phyloP scores from a whole-genome alignment of 2,329 filamentous ascomycete genomes.

The Scedosporium dehoogii region DNA sequence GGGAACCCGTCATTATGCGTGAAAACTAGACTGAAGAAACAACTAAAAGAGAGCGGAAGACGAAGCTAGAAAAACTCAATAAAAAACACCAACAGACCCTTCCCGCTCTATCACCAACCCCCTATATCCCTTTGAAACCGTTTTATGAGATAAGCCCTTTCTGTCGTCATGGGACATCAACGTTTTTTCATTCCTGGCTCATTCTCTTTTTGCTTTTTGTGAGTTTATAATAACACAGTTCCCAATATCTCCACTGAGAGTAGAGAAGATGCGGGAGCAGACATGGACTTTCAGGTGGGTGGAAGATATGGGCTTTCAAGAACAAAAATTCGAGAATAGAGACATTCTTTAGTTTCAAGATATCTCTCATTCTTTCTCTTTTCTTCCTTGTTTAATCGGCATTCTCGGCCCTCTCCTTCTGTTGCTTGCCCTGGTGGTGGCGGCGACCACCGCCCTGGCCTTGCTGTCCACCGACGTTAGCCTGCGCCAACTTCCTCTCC shows the following conservation, averaged over 20 bases:
- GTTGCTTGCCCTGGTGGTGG: slow-evolving; percentile 20
- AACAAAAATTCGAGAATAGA: background rate
- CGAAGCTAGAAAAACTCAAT: background rate
- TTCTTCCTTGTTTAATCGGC: slow-evolving; percentile 34
- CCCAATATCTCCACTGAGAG: background rate
- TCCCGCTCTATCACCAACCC: background rate
- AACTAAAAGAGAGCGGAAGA: background rate
- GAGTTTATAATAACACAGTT: background rate
- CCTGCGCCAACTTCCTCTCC: slow-evolving; percentile 53
- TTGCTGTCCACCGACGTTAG: slow-evolving; percentile 23
- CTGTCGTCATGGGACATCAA: background rate
- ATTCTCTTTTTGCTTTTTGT: background rate
- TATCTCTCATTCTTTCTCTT: background rate
- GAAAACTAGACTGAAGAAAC: slow-evolving; percentile 2
- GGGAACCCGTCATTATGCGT: slow-evolving; percentile 3
- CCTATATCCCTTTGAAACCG: background rate
- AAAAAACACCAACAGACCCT: background rate
- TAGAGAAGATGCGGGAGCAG: background rate
- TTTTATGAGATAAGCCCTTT: background rate
- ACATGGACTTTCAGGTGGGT: background rate
- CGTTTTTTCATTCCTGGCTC: background rate
- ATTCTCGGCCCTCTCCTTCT: slow-evolving; percentile 42
- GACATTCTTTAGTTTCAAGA: background rate
- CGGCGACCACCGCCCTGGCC: slow-evolving; percentile 18
- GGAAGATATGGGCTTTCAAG: too few species aligned